Evolutionary conservation across 768 basidiomycete species (phyloP).

Genomic region (Obba rivulosa): DNA sequence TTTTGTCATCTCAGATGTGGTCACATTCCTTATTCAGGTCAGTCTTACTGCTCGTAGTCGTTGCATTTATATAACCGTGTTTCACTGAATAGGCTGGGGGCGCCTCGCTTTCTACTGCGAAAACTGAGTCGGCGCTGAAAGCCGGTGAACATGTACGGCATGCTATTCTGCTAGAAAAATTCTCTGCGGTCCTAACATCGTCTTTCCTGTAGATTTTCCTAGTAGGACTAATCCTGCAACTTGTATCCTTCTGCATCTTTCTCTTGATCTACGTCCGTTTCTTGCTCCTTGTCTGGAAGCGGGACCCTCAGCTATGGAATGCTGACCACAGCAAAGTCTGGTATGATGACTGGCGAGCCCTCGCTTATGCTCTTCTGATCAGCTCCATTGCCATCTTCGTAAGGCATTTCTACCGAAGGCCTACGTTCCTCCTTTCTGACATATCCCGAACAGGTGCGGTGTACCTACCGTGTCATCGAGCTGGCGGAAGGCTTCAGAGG

Average conservation of each 20-base stretch:
- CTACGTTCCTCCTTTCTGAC: background rate
- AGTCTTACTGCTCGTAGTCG: no score
- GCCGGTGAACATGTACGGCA: conserved; percentile 8
- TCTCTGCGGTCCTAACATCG: no score
- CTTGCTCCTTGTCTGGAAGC: conserved; percentile 40
- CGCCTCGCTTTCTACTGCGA: conserved; percentile 40
- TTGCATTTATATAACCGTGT: background rate
- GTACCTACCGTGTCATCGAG: conserved; percentile 51
- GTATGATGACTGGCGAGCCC: conserved; percentile 54
- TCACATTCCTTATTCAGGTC: conserved; percentile 64
- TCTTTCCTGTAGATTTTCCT: conserved; percentile 43
- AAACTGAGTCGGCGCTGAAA: conserved; percentile 7
- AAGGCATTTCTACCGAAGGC: conserved; percentile 18
- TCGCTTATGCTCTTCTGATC: conserved; percentile 44
- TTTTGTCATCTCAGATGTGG: conserved; percentile 60
- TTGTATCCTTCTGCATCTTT: conserved; percentile 49
- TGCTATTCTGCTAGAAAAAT: background rate
- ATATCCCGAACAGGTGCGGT: conserved; percentile 47
- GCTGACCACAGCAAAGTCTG: conserved; percentile 34
- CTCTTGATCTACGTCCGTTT: conserved; percentile 41
- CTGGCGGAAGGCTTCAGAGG: conserved; percentile 60
- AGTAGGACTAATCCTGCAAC: conserved; percentile 50
- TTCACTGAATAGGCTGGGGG: conserved; percentile 36
- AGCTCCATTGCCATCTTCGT: conserved; percentile 65
- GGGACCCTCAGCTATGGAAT: conserved; percentile 36